phyloP scores from a whole-genome alignment of 2,329 filamentous ascomycete genomes.

The Phialophora macrospora region DNA sequence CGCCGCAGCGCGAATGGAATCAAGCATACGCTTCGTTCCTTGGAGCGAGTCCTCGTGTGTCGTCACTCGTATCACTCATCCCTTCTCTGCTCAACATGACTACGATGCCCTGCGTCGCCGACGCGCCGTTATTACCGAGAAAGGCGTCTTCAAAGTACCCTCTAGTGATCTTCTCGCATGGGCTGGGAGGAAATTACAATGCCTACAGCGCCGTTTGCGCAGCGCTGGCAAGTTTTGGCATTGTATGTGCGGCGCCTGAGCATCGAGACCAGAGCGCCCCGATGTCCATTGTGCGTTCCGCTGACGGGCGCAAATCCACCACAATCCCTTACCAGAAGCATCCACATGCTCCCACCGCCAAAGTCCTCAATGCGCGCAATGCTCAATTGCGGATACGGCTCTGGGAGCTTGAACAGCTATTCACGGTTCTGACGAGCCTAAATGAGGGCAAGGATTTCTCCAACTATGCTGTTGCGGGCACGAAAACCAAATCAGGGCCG shows the following conservation, averaged over 20 bases:
- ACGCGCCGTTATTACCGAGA: conserved; percentile 62
- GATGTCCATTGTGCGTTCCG: conserved; percentile 70
- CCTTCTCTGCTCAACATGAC: conserved; percentile 39
- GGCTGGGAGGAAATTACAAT: conserved; percentile 78
- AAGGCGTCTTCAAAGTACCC: conserved; percentile 68
- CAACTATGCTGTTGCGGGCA: conserved; percentile 46
- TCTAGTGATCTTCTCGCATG: conserved; percentile 84
- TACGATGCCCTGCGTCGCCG: conserved; percentile 40
- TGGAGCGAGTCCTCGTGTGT: conserved; percentile 54
- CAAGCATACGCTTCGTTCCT: conserved; percentile 78
- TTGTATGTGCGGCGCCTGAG: conserved; percentile 80
- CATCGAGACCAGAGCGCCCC: conserved; percentile 82
- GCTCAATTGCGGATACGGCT: conserved; percentile 74
- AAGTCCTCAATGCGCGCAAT: conserved; percentile 70
- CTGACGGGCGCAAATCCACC: conserved; percentile 27
- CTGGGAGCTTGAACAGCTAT: conserved; percentile 76
- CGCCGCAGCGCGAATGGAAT: conserved; percentile 74
- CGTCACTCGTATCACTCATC: conserved; percentile 34
- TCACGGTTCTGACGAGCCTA: conserved; percentile 70
- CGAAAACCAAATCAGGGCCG: conserved; percentile 11
- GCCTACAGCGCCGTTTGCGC: conserved; percentile 83
- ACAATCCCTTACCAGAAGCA: conserved; percentile 53
- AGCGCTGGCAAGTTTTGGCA: conserved; percentile 77
- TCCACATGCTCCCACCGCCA: conserved; percentile 66
- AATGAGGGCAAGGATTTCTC: conserved; percentile 59